Conservation (phyloP, 2,329 filamentous ascomycete genomes). For the Trichoderma afroharzianum region DNA sequence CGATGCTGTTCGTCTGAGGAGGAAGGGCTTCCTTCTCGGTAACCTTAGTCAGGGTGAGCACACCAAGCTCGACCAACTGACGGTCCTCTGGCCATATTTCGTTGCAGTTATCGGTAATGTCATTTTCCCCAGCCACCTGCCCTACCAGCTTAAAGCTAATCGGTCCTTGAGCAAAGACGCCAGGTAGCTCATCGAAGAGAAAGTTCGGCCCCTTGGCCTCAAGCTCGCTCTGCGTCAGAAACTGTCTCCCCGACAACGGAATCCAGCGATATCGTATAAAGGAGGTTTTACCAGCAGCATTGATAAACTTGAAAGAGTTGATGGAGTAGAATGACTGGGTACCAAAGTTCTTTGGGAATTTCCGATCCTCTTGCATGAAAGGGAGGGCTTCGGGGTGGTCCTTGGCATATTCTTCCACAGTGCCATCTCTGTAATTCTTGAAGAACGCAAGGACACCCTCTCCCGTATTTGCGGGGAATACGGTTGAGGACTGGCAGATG, state of each 20-base stretch:
- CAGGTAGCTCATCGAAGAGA: constrained; percentile 9
- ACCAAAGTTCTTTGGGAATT: background rate
- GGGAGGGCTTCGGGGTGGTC: background rate
- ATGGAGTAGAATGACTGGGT: constrained; percentile 12
- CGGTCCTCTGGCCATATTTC: constrained; percentile 11
- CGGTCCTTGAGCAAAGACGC: background rate
- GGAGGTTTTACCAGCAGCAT: background rate
- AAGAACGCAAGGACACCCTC: constrained; percentile 2
- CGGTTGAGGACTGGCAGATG: background rate
- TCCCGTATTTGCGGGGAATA: background rate
- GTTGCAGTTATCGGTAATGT: background rate
- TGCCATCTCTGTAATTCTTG: background rate
- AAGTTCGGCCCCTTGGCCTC: background rate
- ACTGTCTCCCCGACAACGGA: background rate
- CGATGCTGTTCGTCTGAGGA: background rate
- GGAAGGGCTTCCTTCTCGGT: background rate
- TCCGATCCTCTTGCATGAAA: background rate
- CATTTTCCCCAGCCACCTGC: background rate
- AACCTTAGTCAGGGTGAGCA: background rate
- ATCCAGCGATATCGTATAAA: constrained; percentile 13
- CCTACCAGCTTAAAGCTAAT: constrained; percentile 12
- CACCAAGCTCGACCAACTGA: constrained; percentile 6
- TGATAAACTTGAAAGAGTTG: constrained; percentile 10
- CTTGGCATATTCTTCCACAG: background rate
- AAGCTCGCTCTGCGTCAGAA: background rate